Base-by-base conservation (phyloP, 768 basidiomycete genomes). In the Fistulinella prunicolor region DNA sequence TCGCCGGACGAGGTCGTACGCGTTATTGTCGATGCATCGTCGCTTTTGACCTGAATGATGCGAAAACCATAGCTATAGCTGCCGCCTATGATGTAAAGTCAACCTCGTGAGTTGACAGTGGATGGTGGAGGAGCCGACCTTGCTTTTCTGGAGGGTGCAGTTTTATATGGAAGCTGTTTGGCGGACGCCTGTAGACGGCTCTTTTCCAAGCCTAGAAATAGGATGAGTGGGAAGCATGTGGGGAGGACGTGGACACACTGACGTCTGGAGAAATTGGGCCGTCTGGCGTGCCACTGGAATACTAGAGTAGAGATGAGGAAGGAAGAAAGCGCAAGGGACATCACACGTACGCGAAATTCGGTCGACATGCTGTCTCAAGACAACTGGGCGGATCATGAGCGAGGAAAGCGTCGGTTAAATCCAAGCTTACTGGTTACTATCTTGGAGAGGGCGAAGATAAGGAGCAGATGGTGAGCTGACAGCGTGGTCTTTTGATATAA, bases 61-160 rank as follows among this genome's bases (percentile, higher is more conserved):
- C 76, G 77, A 72, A 89, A 75, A 36, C 85, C 84, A 65, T 81
- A 86, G 54, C 74, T 76, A 48, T 76, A 72, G 42, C 67, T 75
- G 41, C 70, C 73, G 20, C 78, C 85, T 87, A 35, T 12, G 17
- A 16, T 6, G 26, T 19, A 32, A 36, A 12, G 42, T 55, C 29
- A 61, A 39, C 42, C 24, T 20, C 16, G 21, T 16, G 26, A 28
- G 26, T 28, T 10, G 21, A 22, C 5, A 16, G 22, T 14, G 14
- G 41, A 29, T 9, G 8, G 50, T 21, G 22, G 29, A 45, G 36
- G 58, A 61, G 58, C 67, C 50, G 51, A 80, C 83, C 78, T 39
- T 80, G 73, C 58, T 86, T 86, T 34, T 69, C 68, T 10, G 85
- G 79, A 3, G 72, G 64, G 13, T 88, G 71, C 50, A 83, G 71